Evolutionary conservation across 192 early-diverging fungal species (phyloP).

Genomic region (Backusella psychrophila): DNA sequence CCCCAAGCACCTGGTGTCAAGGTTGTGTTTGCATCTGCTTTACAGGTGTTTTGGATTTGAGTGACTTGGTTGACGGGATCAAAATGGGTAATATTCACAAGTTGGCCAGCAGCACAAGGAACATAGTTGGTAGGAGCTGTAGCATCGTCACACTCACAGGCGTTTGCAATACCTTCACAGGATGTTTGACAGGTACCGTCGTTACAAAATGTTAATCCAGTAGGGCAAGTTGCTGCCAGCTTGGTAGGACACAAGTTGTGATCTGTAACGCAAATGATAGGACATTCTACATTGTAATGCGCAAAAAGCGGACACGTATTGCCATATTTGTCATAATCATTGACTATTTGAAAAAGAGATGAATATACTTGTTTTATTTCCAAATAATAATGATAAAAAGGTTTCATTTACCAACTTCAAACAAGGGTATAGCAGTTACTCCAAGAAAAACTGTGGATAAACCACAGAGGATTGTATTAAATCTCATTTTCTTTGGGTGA

Average conservation of each 20-base stretch:
- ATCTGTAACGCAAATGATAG: constrained; percentile 50
- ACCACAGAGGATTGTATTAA: constrained; percentile 6
- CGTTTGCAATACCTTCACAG: constrained; percentile 45
- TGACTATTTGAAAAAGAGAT: constrained; percentile 24
- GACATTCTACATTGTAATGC: constrained; percentile 45
- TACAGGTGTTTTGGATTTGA: constrained; percentile 32
- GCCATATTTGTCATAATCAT: constrained; percentile 48
- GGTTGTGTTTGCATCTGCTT: constrained; percentile 6
- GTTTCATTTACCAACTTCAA: constrained; percentile 4
- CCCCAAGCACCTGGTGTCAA: constrained; percentile 15
- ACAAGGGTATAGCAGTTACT: constrained; percentile 15
- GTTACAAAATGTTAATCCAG: constrained; percentile 46
- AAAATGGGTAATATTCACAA: constrained; percentile 43
- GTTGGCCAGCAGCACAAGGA: constrained; percentile 48
- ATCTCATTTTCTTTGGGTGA: constrained; percentile 1
- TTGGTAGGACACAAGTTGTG: constrained; percentile 45
- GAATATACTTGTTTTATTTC: neutral
- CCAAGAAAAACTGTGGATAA: constrained; percentile 1
- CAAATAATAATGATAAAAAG: neutral
- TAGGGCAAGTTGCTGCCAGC: constrained; percentile 37
- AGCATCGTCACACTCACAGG: constrained; percentile 48
- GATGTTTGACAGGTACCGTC: constrained; percentile 52
- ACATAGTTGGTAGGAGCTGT: constrained; percentile 34
- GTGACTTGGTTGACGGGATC: constrained; percentile 45
- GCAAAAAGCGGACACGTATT: constrained; percentile 50